Base-by-base conservation (phyloP, 1,284 basidiomycete genomes). In the Tilletia setariae region DNA sequence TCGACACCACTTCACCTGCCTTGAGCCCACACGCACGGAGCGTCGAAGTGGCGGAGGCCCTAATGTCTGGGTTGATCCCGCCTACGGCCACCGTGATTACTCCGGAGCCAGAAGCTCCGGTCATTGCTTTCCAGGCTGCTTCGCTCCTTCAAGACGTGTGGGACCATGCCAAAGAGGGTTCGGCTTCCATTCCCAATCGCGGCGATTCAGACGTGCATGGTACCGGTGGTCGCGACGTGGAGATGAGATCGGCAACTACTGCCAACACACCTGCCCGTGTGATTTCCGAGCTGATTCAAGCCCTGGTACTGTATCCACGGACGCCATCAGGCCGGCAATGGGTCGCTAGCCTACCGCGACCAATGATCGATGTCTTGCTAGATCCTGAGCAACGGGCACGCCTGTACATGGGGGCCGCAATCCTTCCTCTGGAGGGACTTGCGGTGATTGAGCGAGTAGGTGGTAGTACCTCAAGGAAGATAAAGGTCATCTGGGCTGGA, bases 401-500 rank as follows among this genome's bases (percentile, higher is more conserved):
- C 0, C 66, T 82, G 0, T 79, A 77, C 74, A 72, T 76, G 42
- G 63, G 66, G 0, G 68, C 73, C 0, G 71, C 77, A 1, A 62
- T 82, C 25, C 53, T 76, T 0, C 77, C 76, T 0, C 63, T 80
- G 28, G 64, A 68, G 16, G 68, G 71, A 15, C 53, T 74, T 15
- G 68, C 69, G 2, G 71, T 75, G 59, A 70, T 74, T 9, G 74
- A 75, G 56, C 23, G 15, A 6, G 43, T 44, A 6, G 65, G 65
- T 11, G 61, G 49, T 13, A 30, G 32, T 13, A 15, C 6, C 23
- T 16, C n/a, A 21, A 78, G 78, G 70, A 77, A 79, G 67, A 70
- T 70, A 66, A 77, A 76, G 59, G 62, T 66, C 25, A 67, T 64
- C 2, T 78, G 75, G 80, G 74, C 78, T 1, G 77, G 73, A n/a